Evolutionary conservation across 805 yeast genomes (phyloP), one percentile per base, ranked within the genome.

Genomic region (Teunomyces lycoperdinae): DNA sequence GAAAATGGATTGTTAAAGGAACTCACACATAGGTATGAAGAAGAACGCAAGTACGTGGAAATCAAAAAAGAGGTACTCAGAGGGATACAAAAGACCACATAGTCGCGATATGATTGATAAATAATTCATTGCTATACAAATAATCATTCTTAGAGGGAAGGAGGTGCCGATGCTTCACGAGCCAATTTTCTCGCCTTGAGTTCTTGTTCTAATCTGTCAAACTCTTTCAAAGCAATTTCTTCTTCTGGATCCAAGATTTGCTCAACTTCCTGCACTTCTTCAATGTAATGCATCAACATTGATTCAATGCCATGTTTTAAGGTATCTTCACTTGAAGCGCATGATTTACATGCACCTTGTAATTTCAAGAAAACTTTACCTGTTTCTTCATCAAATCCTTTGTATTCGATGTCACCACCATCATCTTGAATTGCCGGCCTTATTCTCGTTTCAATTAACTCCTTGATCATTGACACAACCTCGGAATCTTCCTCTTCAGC

Each of bases 381-480:
- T 0, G 86, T 77, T 49, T 85, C 88, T 53, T 86, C 89, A 48
- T 88, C 89, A 62, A 88, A 91, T 5, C 89, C 94, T 50, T 87
- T 79, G 64, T 83, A 95, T 58, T 89, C 91, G 52, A 94, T 84
- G 62, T 94, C 98, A 30, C 99, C 99, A 52, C 99, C 99, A 61
- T 94, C 99, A 60, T 94, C 99, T 70, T 90, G 96, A 49, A 94
- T 90, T 1, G 98, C 97, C 1, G 99, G 99, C 61, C 97, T 84
- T 44, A 94, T 91, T 63, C 97, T 83, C 1, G 99, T 94, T 51
- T 87, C 95, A 48, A 95, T 85, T 48, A 94, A 76, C 62, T 94
- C 98, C 58, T 89, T 87, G 60, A 94, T 89, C 86, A 91, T 86
- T 28, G 87, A 83, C 39, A 89, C 86, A 1, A 89, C 80, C 67